Percentiles rank a stretch among this genome's conserved stretches.
These are phyloP conservation scores for Bruguiera hainesii DNA, from an alignment of 441 rosid genomes.

Conservation along the genomic window DNA sequence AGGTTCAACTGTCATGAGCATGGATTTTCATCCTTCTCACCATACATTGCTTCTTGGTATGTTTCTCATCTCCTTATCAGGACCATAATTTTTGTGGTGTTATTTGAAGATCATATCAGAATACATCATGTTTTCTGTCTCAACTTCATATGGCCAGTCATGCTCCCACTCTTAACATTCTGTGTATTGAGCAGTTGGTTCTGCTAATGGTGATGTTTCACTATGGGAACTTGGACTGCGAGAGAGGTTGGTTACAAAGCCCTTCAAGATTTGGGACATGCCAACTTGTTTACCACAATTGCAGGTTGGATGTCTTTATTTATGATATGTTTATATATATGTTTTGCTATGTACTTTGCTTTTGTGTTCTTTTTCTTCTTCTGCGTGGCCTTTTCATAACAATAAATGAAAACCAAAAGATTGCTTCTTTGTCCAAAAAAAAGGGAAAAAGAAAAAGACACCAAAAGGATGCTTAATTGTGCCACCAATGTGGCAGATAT, in stretches of 20 bases:
- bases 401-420: not conserved
- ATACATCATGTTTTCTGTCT: not conserved
- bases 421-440: not conserved
- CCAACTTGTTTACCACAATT: constrained; percentile 41
- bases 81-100: not conserved
- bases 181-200: constrained; percentile 64
- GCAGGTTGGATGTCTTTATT: constrained; percentile 48
- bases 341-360: constrained; percentile 1
- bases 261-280: constrained; percentile 74
- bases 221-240: constrained; percentile 71
- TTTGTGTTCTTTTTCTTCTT: not conserved
- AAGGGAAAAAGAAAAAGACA: not conserved
- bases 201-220: constrained; percentile 72
- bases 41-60: constrained; percentile 77
- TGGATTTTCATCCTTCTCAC: constrained; percentile 82
- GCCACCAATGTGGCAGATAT: not conserved
- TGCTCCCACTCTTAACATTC: constrained; percentile 23
- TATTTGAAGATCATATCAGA: not conserved
- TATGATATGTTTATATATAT: not conserved
- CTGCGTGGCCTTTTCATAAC: not conserved
- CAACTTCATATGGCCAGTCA: not conserved
- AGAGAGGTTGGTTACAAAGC: constrained; percentile 65
- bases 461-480: not conserved
- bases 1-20: constrained; percentile 71
- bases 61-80: constrained; percentile 5